These are phyloP conservation scores for Fusarium nanum DNA, from an alignment of 2,329 filamentous ascomycete species.

Conservation along the genomic window DNA sequence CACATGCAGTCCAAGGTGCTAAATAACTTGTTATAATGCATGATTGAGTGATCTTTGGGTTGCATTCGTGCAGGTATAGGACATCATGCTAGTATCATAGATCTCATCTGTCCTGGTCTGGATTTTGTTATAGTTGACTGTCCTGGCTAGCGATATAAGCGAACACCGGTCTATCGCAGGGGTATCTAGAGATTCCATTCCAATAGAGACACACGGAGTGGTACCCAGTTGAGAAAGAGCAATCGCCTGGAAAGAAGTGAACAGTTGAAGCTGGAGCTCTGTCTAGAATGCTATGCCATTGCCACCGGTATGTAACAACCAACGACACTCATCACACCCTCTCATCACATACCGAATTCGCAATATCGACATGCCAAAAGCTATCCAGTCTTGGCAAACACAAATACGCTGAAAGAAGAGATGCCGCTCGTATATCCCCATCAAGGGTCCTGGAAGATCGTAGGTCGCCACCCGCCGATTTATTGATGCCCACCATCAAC, in stretches of 20 bases:
- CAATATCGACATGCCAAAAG: slow-evolving; percentile 1
- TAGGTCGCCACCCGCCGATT: slow-evolving; percentile 32
- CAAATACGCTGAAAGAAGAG: slow-evolving; percentile 19
- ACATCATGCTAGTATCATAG: slow-evolving; percentile 27
- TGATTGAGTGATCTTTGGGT: slow-evolving; percentile 13
- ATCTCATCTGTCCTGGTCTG: slow-evolving; percentile 34
- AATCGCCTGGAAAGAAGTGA: not conserved
- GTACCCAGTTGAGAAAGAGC: not conserved
- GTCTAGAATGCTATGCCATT: slow-evolving; percentile 4
- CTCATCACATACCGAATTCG: slow-evolving; percentile 22
- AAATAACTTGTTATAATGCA: slow-evolving; percentile 29
- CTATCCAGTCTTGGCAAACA: slow-evolving; percentile 4
- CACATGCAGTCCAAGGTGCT: slow-evolving; percentile 17
- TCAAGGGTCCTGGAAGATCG: slow-evolving; percentile 22
- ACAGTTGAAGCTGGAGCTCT: slow-evolving; percentile 4
- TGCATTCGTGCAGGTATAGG: slow-evolving; percentile 14
- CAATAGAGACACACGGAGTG: slow-evolving; percentile 7
- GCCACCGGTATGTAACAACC: slow-evolving; percentile 10
- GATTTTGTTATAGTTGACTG: slow-evolving; percentile 9
- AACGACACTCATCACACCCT: slow-evolving; percentile 10
- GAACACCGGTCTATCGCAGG: not conserved
- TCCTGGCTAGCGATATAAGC: not conserved
- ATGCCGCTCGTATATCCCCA: slow-evolving; percentile 15
- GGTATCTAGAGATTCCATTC: not conserved
- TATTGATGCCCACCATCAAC: slow-evolving; percentile 20